Conservation (phyloP, 75 land plant species). For the Adiantum capillusveneris region DNA sequence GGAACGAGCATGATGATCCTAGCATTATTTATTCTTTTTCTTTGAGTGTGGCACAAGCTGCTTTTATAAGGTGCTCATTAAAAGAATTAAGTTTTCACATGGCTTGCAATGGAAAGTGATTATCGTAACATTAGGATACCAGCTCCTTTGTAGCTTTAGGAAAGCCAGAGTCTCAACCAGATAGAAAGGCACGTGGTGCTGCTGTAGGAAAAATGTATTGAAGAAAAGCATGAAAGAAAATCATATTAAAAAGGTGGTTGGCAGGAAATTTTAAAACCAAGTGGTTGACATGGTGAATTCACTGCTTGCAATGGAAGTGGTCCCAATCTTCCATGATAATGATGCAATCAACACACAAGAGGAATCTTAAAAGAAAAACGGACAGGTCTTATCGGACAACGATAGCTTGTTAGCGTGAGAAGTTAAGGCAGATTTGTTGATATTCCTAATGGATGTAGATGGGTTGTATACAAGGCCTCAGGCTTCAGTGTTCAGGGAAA, state of each 20-base stretch:
- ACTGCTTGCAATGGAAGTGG: slow-evolving; percentile 24
- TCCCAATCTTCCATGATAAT: slow-evolving; percentile 32
- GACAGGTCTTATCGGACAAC: slow-evolving; percentile 6
- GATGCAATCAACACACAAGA: slow-evolving; percentile 23
- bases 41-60: too few relatives aligned
- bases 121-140: slow-evolving; percentile 29
- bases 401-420: slow-evolving; percentile 9
- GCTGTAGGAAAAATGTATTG: slow-evolving; percentile 33
- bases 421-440: slow-evolving; percentile 10
- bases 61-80: too few relatives aligned
- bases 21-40: too few relatives aligned
- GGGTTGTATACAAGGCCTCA: slow-evolving; percentile 14
- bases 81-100: too few relatives aligned
- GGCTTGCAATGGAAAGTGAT: too few relatives aligned
- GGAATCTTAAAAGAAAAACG: slow-evolving; percentile 20
- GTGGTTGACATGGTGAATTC: slow-evolving; percentile 22
- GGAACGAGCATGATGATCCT: too few relatives aligned
- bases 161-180: slow-evolving; percentile 26
- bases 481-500: too few relatives aligned
- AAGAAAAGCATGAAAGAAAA: too few relatives aligned
- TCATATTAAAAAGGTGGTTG: too few relatives aligned
- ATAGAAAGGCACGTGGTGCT: slow-evolving; percentile 35
- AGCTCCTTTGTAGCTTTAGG: slow-evolving; percentile 24
- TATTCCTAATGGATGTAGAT: slow-evolving; percentile 7
- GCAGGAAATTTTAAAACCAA: slow-evolving; percentile 25